Percentiles rank a stretch among this genome's conserved stretches.
phyloP scores from a whole-genome alignment of 129 eudicot species.

The Gnaphalium uliginosum region DNA sequence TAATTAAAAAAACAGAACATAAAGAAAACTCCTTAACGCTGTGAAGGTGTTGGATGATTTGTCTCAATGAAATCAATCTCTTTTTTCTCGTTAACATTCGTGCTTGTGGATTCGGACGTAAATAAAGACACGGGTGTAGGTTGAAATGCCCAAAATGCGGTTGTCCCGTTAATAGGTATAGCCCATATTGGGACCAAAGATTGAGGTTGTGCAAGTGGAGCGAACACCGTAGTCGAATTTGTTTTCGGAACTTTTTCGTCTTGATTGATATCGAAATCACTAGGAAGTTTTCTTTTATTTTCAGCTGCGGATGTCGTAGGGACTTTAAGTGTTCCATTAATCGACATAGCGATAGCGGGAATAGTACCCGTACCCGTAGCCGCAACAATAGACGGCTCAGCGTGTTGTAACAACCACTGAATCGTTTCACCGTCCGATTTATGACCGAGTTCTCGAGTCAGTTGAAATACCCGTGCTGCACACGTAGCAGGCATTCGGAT shows the following conservation, averaged over 20 bases:
- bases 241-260: conserved; percentile 3
- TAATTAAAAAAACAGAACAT: not conserved
- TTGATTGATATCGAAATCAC: conserved; percentile 41
- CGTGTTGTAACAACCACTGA: conserved; percentile 68
- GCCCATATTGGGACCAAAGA: conserved; percentile 50
- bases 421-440: conserved; percentile 84
- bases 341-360: conserved; percentile 72
- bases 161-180: conserved; percentile 44
- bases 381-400: conserved; percentile 68
- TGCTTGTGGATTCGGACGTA: conserved; percentile 16
- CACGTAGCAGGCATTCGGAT: conserved; percentile 81
- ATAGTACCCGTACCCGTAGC: conserved; percentile 84
- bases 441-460: conserved; percentile 75
- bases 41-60: conserved; percentile 31
- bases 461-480: conserved; percentile 70
- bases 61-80: conserved; percentile 28
- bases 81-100: conserved; percentile 11
- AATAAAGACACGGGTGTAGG: conserved; percentile 51
- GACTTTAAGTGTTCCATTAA: conserved; percentile 61
- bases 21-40: conserved; percentile 9
- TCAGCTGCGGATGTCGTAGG: conserved; percentile 47
- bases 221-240: conserved; percentile 1
- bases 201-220: conserved; percentile 23
- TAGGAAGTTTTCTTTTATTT: conserved; percentile 47
- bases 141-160: conserved; percentile 53